These are phyloP conservation scores for Lachnum nothofagi DNA, from an alignment of 2,329 filamentous ascomycete species.

Conservation along the genomic window DNA sequence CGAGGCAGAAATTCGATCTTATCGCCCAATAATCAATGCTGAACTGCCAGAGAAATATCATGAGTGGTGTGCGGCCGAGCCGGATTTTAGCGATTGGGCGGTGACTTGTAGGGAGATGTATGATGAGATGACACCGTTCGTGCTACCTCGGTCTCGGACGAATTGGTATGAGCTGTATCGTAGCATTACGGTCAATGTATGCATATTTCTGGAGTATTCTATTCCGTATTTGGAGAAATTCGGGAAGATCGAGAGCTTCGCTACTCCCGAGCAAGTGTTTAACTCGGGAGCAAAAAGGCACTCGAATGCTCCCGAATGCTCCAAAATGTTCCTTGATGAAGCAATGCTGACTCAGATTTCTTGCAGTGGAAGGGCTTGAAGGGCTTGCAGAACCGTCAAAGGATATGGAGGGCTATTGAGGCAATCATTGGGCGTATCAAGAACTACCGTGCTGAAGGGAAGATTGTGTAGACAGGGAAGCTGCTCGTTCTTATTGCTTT, in stretches of 20 bases:
- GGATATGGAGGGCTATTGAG: background rate
- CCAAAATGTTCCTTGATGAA: no score
- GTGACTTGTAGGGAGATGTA: background rate
- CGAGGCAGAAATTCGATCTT: background rate
- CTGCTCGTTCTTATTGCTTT: no score
- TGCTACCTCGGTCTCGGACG: background rate
- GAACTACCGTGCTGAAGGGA: background rate
- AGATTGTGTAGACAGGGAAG: background rate
- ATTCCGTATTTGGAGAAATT: no score
- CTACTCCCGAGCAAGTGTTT: no score
- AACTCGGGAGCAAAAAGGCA: no score
- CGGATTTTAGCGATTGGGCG: background rate
- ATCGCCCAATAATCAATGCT: background rate
- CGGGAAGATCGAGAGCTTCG: no score
- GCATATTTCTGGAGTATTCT: no score
- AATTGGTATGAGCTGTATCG: background rate
- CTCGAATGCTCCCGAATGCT: no score
- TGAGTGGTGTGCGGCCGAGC: constrained; percentile 2
- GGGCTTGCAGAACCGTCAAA: background rate
- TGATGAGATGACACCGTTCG: background rate
- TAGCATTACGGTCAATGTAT: no score
- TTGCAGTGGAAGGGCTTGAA: constrained; percentile 1
- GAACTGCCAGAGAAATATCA: constrained; percentile 1
- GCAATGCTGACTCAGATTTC: no score
- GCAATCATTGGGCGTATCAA: background rate